A percentile compares a stretch with the other conserved stretches of the same genome.
These are phyloP conservation scores for Aspergillus caelatus DNA, from an alignment of 2,329 filamentous ascomycete species.

Conservation along the genomic window DNA sequence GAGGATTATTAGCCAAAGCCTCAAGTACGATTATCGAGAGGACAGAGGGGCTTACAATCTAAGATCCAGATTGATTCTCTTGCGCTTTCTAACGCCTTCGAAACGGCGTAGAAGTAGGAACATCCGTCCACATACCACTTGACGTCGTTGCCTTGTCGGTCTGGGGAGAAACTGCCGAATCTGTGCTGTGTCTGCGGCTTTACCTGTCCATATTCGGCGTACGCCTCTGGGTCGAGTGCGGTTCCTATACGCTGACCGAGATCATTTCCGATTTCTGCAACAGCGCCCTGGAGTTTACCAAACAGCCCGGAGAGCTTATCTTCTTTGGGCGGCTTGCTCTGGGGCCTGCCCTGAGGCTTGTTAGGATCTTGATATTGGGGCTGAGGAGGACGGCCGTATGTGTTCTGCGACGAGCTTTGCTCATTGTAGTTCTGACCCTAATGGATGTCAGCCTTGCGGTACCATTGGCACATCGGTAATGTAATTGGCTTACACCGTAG, in stretches of 20 bases:
- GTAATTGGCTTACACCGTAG: constrained; percentile 24
- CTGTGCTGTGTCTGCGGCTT: constrained; percentile 50
- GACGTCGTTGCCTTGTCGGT: constrained; percentile 69
- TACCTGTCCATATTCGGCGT: constrained; percentile 46
- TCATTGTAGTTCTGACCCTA: constrained; percentile 13
- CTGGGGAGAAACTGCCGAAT: constrained; percentile 69
- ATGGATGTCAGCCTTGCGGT: neutral
- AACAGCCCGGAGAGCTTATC: constrained; percentile 52
- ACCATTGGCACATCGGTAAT: neutral
- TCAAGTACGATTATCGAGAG: neutral
- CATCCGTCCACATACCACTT: constrained; percentile 91
- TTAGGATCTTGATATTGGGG: constrained; percentile 29
- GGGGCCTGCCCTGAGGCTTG: constrained; percentile 25
- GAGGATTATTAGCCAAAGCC: constrained; percentile 11
- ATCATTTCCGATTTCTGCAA: constrained; percentile 55
- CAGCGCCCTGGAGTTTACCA: constrained; percentile 57
- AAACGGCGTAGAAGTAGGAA: constrained; percentile 84
- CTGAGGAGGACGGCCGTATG: constrained; percentile 29
- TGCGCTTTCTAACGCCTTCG: constrained; percentile 75
- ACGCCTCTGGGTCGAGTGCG: constrained; percentile 51
- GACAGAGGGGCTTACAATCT: constrained; percentile 58
- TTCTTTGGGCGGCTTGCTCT: constrained; percentile 33
- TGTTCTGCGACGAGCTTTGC: constrained; percentile 21
- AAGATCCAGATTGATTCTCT: constrained; percentile 80
- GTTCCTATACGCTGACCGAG: constrained; percentile 54